Conservation (phyloP, 257 asterid species). For the Solanum sejunctum region DNA sequence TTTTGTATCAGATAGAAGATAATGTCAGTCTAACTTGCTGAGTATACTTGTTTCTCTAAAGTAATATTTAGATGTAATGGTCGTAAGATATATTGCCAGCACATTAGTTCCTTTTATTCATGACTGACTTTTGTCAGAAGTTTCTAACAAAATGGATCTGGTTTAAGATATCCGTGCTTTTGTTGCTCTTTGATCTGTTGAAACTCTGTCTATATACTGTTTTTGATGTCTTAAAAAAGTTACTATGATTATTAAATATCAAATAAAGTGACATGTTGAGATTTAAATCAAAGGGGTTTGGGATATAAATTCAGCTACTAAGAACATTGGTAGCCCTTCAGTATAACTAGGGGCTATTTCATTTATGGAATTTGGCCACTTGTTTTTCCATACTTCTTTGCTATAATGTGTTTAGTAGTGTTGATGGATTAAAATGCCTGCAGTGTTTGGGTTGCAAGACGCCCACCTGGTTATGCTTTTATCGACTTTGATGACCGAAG, state of each 20-base stretch:
- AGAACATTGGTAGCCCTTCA: background rate
- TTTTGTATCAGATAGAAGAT: background rate
- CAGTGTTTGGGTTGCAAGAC: constrained; percentile 98
- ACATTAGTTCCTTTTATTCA: background rate
- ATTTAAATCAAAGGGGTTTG: background rate
- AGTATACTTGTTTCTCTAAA: background rate
- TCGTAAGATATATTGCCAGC: background rate
- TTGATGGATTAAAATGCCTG: background rate
- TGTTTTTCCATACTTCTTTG: background rate
- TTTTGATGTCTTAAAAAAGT: background rate
- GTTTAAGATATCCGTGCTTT: background rate
- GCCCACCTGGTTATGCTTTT: constrained; percentile 97
- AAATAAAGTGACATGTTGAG: background rate
- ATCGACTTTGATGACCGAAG: constrained; percentile 83
- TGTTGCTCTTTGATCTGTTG: background rate
- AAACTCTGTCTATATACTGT: background rate
- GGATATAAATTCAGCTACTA: background rate
- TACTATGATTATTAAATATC: background rate
- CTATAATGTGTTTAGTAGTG: background rate
- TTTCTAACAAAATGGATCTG: background rate
- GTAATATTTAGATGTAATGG: background rate
- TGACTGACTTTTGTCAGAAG: background rate
- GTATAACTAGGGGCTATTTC: background rate
- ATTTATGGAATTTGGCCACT: background rate
- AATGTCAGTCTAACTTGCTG: background rate